Conservation (phyloP, 2,329 filamentous ascomycete genomes). For the Colletotrichum tamarilloi region DNA sequence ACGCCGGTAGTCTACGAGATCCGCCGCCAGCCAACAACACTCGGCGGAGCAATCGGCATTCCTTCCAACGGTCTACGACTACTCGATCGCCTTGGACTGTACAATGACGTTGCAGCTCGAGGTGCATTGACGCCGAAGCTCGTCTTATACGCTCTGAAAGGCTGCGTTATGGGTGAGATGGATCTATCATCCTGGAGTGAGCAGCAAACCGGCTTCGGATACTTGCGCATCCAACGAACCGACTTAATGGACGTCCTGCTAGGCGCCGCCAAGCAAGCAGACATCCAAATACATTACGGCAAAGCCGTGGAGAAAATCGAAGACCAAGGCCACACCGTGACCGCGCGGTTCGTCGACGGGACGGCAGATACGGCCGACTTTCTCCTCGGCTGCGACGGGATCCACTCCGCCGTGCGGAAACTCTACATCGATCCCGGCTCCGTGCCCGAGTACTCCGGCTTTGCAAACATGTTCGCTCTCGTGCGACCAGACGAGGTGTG, state of each 20-base stretch:
- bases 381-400: slow-evolving; percentile 51
- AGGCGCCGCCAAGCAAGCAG: not conserved
- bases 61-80: slow-evolving; percentile 25
- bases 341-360: slow-evolving; percentile 51
- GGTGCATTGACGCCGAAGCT: slow-evolving; percentile 18
- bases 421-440: slow-evolving; percentile 41
- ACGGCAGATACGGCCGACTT: slow-evolving; percentile 50
- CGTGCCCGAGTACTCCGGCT: slow-evolving; percentile 47
- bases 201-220: slow-evolving; percentile 23
- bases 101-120: not conserved
- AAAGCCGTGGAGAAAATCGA: not conserved
- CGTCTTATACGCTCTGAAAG: slow-evolving; percentile 10
- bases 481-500: slow-evolving; percentile 37
- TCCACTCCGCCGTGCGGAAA: slow-evolving; percentile 49
- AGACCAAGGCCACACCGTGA: slow-evolving; percentile 22
- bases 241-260: slow-evolving; percentile 21
- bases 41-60: slow-evolving; percentile 24
- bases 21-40: slow-evolving; percentile 1
- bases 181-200: slow-evolving; percentile 18
- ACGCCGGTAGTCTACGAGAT: slow-evolving; percentile 21
- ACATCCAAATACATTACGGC: slow-evolving; percentile 13
- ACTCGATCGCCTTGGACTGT: slow-evolving; percentile 11
- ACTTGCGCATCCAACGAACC: slow-evolving; percentile 8
- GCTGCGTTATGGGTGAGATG: slow-evolving; percentile 16
- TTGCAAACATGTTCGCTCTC: slow-evolving; percentile 39